Conservation (phyloP, 345 rosid genomes). For the Noccaea bulbosa region DNA sequence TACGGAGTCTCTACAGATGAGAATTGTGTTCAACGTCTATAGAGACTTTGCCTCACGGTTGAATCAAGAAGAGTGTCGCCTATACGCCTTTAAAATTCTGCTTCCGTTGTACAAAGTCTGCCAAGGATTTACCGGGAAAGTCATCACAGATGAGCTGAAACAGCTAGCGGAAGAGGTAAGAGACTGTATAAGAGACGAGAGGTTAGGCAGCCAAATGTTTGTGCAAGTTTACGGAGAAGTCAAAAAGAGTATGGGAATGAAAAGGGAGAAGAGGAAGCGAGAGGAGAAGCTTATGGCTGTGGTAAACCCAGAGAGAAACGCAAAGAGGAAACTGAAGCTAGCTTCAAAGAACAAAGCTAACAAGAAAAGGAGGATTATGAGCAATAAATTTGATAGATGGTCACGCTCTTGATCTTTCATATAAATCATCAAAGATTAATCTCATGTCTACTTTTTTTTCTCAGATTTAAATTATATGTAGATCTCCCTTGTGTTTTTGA, state of each 20-base stretch:
- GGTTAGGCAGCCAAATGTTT: constrained; percentile 54
- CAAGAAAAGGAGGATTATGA: constrained; percentile 76
- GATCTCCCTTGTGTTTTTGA: too few species aligned
- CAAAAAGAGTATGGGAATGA: constrained; percentile 56
- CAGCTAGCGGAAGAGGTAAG: constrained; percentile 69
- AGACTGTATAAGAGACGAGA: constrained; percentile 46
- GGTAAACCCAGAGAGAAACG: constrained; percentile 66
- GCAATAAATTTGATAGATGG: constrained; percentile 31
- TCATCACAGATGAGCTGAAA: constrained; percentile 62
- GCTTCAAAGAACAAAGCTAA: constrained; percentile 67
- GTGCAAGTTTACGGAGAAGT: constrained; percentile 58
- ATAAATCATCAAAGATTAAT: background rate
- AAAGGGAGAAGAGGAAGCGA: constrained; percentile 74
- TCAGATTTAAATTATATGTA: too few species aligned
- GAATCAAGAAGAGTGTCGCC: constrained; percentile 48
- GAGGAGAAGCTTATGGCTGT: constrained; percentile 77
- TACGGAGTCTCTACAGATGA: constrained; percentile 66
- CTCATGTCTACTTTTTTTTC: too few species aligned
- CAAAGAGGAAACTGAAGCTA: constrained; percentile 75
- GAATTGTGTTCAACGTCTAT: constrained; percentile 57
- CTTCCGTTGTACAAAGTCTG: constrained; percentile 73
- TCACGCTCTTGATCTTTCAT: constrained; percentile 20
- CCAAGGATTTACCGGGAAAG: constrained; percentile 77
- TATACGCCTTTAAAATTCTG: constrained; percentile 56
- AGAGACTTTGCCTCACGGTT: constrained; percentile 48